Conservation (phyloP, 2,329 filamentous ascomycete genomes). For the Huntiella moniliformis region DNA sequence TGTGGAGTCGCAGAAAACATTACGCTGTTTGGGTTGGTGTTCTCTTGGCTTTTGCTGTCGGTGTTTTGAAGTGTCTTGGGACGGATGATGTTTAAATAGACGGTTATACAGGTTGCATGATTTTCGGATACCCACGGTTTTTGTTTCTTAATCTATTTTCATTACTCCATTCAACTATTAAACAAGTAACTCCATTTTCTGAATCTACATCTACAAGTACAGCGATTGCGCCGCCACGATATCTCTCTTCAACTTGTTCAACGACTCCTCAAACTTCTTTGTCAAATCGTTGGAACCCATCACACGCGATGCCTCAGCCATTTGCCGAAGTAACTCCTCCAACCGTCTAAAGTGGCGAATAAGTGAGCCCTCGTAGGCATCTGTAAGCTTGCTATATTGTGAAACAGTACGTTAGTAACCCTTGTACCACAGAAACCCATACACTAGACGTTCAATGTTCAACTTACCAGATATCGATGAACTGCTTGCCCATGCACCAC, state of each 20-base stretch:
- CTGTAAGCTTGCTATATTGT: slow-evolving; percentile 77
- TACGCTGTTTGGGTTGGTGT: slow-evolving; percentile 43
- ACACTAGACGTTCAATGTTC: neutral
- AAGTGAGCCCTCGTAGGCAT: slow-evolving; percentile 88
- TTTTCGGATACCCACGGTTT: neutral
- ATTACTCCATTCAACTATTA: neutral
- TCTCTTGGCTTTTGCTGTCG: slow-evolving; percentile 47
- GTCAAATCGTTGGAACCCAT: slow-evolving; percentile 95
- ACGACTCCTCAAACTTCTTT: slow-evolving; percentile 72
- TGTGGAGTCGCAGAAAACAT: slow-evolving; percentile 70
- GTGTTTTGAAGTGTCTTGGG: slow-evolving; percentile 35
- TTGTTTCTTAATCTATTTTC: neutral
- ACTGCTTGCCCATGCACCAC: slow-evolving; percentile 80
- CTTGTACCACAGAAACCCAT: neutral
- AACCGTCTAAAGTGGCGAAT: slow-evolving; percentile 91
- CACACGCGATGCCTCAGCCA: slow-evolving; percentile 87
- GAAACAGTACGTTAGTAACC: slow-evolving; percentile 11
- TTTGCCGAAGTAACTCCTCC: slow-evolving; percentile 84
- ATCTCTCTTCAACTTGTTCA: slow-evolving; percentile 75
- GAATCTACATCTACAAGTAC: slow-evolving; percentile 46
- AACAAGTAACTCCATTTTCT: too few species aligned
- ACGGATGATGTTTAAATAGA: slow-evolving; percentile 2
- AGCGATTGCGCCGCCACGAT: slow-evolving; percentile 89
- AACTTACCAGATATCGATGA: slow-evolving; percentile 85
- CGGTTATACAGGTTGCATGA: too few species aligned